A percentile compares a stretch with the other conserved stretches of the same genome.
These are phyloP conservation scores for Crithidia acanthocephali DNA, from an alignment of 208 protist species.

Conservation along the genomic window DNA sequence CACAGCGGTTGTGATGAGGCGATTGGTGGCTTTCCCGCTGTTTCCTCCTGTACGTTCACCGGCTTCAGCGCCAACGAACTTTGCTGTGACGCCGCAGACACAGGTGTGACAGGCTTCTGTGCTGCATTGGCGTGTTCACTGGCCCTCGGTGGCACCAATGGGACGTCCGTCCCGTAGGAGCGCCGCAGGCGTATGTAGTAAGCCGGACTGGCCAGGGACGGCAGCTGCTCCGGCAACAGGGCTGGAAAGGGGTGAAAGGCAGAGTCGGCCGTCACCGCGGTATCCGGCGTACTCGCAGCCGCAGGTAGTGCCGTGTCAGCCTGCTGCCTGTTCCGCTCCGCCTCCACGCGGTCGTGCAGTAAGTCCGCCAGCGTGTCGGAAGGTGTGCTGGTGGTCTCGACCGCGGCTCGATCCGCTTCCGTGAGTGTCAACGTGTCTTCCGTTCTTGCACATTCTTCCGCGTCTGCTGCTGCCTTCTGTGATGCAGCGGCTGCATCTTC, in stretches of 20 bases:
- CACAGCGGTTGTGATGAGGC: background rate
- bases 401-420: background rate
- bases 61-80: background rate
- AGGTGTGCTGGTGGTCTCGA: conserved; percentile 14
- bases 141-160: background rate
- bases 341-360: conserved; percentile 10
- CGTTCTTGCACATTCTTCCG: background rate
- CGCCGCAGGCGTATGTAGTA: conserved; percentile 37
- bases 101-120: background rate
- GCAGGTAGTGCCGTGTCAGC: background rate
- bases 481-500: conserved; percentile 23
- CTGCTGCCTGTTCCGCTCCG: background rate
- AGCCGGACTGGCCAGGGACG: conserved; percentile 10
- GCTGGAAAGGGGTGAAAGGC: conserved; percentile 30
- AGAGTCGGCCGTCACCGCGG: no score
- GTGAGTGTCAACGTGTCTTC: background rate
- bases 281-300: background rate
- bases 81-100: background rate
- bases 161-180: background rate
- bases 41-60: background rate
- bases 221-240: conserved; percentile 32
- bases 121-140: background rate
- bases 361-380: conserved; percentile 17
- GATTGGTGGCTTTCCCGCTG: background rate
- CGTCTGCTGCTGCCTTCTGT: conserved; percentile 5